Evolutionary conservation across 2,329 filamentous ascomycete species (phyloP), one percentile per base, ranked within the genome.

Genomic region (Fusarium fracticaudum): DNA sequence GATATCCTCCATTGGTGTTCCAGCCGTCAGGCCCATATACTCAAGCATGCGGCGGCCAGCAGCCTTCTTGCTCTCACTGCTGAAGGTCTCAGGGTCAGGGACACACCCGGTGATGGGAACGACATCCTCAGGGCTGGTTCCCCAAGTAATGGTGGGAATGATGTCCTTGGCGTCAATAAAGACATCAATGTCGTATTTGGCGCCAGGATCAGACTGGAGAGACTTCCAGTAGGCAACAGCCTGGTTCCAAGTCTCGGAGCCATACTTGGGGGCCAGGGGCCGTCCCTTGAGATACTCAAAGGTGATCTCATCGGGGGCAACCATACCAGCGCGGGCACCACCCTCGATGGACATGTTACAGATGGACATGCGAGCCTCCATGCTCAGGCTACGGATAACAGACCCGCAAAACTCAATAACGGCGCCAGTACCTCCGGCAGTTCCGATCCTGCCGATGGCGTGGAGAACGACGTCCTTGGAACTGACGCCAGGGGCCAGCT

Each of bases 301-400:
- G 35, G 96, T 98, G 67, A 87, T 93, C 80, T 98, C 92, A 80
- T 99, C 96, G 10, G 96, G 96, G 15, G 96, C 96, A 68, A 99
- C 92, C 95, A 99, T 97, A 76, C 96, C 96, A 69, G 96, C 96
- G 85, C 96, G 90, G 54, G 96, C 96, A 84, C 96, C 96, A 77
- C 89, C 96, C 87, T 99, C 96, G 77, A 98, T 98, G 20, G 95
- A 95, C 96, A 98, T 98, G 87, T 99, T 99, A 87, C 96, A 98
- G 82, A 99, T 97, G 73, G 95, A 98, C 96, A 99, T 98, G 77
- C 96, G 91, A 48, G 96, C 96, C 85, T 98, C 96, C 90, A 99
- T 98, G 84, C 94, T 97, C 78, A 98, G 87, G 71, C 85, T 86
- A 77, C 94, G 91, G 81, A 99, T 98, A 71, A 96, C 94, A 59